Evolutionary conservation across 23 red algal species (phyloP).

Genomic region (Chondrus crispus): DNA sequence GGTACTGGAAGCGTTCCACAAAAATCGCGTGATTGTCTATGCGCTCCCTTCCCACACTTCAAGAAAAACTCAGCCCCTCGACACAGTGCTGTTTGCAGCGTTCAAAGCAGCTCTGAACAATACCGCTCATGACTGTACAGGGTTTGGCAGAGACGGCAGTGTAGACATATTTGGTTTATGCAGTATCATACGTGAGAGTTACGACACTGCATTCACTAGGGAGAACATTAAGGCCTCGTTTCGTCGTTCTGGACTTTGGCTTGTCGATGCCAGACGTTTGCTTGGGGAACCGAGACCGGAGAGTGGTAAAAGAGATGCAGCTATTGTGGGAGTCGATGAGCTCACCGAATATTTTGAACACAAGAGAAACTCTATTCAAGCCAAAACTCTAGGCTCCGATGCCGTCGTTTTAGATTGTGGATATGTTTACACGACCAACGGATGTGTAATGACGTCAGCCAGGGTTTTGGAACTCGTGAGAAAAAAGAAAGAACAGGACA

Average conservation of each 20-base stretch:
- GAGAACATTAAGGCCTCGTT: background rate
- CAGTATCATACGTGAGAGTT: background rate
- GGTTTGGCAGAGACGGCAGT: background rate
- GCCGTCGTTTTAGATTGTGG: background rate
- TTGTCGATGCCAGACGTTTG: background rate
- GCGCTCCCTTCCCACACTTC: slow-evolving; percentile 30
- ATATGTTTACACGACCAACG: background rate
- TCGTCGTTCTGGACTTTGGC: background rate
- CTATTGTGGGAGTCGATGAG: background rate
- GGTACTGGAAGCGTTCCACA: background rate
- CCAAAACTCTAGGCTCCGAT: background rate
- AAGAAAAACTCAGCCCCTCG: slow-evolving; percentile 30
- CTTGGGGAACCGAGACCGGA: background rate
- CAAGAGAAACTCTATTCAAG: background rate
- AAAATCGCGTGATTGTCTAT: slow-evolving; percentile 18
- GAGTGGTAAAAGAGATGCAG: background rate
- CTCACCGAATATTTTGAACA: background rate
- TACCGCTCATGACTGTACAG: background rate
- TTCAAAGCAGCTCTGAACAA: slow-evolving; percentile 29
- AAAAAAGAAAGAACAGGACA: background rate
- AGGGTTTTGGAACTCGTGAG: background rate
- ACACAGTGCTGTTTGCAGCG: background rate
- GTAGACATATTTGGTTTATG: background rate
- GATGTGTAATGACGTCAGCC: background rate
- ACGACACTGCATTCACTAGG: background rate